Conservation (phyloP, 768 basidiomycete species). For the Russula dissimulans region DNA sequence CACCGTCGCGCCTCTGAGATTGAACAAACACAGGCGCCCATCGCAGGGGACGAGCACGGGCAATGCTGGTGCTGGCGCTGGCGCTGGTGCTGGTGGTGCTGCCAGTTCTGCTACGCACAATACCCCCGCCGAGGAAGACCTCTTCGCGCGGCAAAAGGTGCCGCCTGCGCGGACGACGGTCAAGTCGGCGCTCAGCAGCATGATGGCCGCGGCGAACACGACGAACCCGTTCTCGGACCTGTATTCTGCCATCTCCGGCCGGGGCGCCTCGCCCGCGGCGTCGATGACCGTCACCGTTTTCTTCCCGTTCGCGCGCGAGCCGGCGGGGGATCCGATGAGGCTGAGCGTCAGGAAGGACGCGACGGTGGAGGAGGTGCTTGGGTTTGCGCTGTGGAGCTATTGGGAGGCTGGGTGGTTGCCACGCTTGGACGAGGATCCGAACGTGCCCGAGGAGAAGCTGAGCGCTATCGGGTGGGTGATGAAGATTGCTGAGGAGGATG, state of each 20-base stretch:
- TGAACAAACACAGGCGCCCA: conserved; percentile 11
- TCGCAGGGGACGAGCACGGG: conserved; percentile 12
- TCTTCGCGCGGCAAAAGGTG: conserved; percentile 48
- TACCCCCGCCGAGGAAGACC: conserved; percentile 17
- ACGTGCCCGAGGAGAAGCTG: conserved; percentile 51
- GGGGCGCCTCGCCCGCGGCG: conserved; percentile 47
- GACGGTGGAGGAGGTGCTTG: conserved; percentile 91
- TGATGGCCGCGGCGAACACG: conserved; percentile 55
- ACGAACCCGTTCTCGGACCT: conserved; percentile 84
- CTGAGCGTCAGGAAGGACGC: conserved; percentile 80
- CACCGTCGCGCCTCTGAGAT: too few species aligned
- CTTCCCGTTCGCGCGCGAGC: conserved; percentile 71
- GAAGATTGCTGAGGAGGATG: conserved; percentile 91
- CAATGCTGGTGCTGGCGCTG: too few species aligned
- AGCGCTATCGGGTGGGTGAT: conserved; percentile 87
- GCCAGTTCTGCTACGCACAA: too few species aligned
- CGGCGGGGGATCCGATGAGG: conserved; percentile 52
- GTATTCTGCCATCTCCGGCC: conserved; percentile 79
- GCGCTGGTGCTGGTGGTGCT: too few species aligned
- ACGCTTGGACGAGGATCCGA: conserved; percentile 57
- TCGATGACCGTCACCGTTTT: conserved; percentile 64
- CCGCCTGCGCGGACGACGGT: conserved; percentile 30
- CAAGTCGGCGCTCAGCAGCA: conserved; percentile 60
- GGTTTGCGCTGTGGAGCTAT: conserved; percentile 85
- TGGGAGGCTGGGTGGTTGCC: conserved; percentile 85